These are phyloP conservation scores for Dispira parvispora DNA, from an alignment of 192 early-diverging fungal species.

Conservation along the genomic window DNA sequence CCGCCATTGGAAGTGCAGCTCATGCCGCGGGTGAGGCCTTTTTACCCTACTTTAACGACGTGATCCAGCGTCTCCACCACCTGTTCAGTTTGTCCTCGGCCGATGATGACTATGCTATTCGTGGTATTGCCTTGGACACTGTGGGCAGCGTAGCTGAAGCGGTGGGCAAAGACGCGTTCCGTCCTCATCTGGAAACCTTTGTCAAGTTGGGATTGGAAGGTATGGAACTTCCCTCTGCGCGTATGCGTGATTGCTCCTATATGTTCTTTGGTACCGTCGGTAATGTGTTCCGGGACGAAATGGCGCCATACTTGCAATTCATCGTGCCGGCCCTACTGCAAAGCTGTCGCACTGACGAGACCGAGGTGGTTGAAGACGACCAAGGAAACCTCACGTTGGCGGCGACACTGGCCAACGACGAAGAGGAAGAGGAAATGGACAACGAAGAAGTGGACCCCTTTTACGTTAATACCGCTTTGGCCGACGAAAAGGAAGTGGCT, in stretches of 20 bases:
- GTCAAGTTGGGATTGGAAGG: constrained; percentile 68
- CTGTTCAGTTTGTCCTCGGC: constrained; percentile 51
- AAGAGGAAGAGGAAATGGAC: constrained; percentile 34
- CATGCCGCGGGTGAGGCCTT: constrained; percentile 53
- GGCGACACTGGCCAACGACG: constrained; percentile 17
- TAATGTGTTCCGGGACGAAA: constrained; percentile 66
- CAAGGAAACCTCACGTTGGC: constrained; percentile 13
- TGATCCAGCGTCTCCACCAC: constrained; percentile 46
- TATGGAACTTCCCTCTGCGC: constrained; percentile 48
- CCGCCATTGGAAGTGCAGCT: constrained; percentile 82
- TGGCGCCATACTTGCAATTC: constrained; percentile 50
- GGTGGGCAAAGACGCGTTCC: constrained; percentile 66
- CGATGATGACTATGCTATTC: constrained; percentile 58
- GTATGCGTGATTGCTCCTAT: constrained; percentile 70
- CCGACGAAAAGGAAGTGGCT: constrained; percentile 87
- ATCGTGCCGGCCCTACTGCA: constrained; percentile 69
- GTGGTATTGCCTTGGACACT: constrained; percentile 73
- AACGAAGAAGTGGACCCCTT: constrained; percentile 41
- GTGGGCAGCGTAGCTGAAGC: constrained; percentile 74
- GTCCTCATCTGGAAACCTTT: constrained; percentile 51
- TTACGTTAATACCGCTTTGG: constrained; percentile 58
- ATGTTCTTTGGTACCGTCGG: constrained; percentile 74
- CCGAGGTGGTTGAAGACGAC: constrained; percentile 15
- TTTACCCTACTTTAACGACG: constrained; percentile 56
- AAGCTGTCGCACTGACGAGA: constrained; percentile 65